These are phyloP conservation scores for Excoecaria agallocha DNA, from an alignment of 345 rosid genomes.

Conservation along the genomic window DNA sequence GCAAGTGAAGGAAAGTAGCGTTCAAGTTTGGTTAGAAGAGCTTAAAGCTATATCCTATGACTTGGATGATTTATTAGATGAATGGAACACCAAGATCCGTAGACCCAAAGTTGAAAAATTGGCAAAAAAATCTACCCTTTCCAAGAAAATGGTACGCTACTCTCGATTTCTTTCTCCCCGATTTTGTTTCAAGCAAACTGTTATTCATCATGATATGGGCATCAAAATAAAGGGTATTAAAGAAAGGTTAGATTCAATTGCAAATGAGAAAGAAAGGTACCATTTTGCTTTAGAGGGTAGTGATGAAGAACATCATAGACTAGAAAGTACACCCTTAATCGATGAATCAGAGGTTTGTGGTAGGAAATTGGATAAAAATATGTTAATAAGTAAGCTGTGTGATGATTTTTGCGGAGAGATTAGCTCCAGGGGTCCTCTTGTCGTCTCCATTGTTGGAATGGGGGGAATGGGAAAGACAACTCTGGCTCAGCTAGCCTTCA, in stretches of 20 bases:
- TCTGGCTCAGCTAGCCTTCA: slow-evolving; percentile 15
- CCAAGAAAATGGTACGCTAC: slow-evolving; percentile 8
- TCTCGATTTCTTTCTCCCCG: neutral
- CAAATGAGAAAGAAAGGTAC: slow-evolving; percentile 14
- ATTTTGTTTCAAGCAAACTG: slow-evolving; percentile 11
- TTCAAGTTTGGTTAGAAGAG: slow-evolving; percentile 16
- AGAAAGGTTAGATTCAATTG: slow-evolving; percentile 9
- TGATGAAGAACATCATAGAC: slow-evolving; percentile 8
- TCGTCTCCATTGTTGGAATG: slow-evolving; percentile 16
- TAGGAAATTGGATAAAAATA: slow-evolving; percentile 10
- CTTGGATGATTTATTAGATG: slow-evolving; percentile 25
- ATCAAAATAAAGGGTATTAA: slow-evolving; percentile 6
- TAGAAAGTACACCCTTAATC: slow-evolving; percentile 8
- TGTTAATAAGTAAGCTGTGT: slow-evolving; percentile 3
- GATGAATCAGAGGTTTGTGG: slow-evolving; percentile 15
- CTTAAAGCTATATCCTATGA: slow-evolving; percentile 25
- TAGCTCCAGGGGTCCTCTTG: neutral
- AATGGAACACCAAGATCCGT: slow-evolving; percentile 23
- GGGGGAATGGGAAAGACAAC: slow-evolving; percentile 21
- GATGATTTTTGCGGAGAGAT: neutral
- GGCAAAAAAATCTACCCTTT: neutral
- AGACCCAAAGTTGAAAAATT: slow-evolving; percentile 5
- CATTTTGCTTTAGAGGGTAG: slow-evolving; percentile 9
- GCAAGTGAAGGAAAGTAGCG: slow-evolving; percentile 17
- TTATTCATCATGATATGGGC: slow-evolving; percentile 7